Evolutionary conservation across 352 stramenopile species (phyloP).

Genomic region (Paralagenidium karlingii): DNA sequence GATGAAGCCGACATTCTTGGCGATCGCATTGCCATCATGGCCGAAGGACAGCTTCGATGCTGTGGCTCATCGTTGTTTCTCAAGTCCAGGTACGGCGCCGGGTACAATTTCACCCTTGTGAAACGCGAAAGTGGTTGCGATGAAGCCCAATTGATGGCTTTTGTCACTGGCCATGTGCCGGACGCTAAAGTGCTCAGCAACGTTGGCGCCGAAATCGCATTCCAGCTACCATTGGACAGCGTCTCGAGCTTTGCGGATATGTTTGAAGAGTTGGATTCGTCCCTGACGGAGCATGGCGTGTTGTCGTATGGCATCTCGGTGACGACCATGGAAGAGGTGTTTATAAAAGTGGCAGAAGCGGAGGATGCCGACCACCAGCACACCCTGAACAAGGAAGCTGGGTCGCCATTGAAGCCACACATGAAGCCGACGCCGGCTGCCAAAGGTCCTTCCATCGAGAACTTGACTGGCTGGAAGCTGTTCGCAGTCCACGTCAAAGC

Average conservation of each 20-base stretch:
- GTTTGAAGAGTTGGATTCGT: conserved; percentile 65
- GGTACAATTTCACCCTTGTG: conserved; percentile 57
- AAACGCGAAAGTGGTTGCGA: conserved; percentile 13
- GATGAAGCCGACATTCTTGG: conserved; percentile 41
- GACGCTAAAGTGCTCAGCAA: conserved; percentile 29
- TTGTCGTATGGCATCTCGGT: conserved; percentile 59
- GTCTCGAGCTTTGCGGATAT: conserved; percentile 42
- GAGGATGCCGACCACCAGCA: conserved; percentile 29
- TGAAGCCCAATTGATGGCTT: conserved; percentile 1
- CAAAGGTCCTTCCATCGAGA: no score
- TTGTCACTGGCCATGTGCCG: conserved; percentile 23
- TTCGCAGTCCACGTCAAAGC: conserved; percentile 74
- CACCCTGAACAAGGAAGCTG: conserved; percentile 42
- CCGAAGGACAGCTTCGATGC: conserved; percentile 47
- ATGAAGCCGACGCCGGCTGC: no score
- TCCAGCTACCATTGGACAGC: conserved; percentile 56
- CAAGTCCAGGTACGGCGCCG: conserved; percentile 67
- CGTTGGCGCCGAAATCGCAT: conserved; percentile 63
- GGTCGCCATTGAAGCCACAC: no score
- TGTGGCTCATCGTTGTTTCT: conserved; percentile 60
- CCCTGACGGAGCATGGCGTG: conserved; percentile 18
- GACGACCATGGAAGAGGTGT: conserved; percentile 85
- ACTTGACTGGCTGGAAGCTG: no score
- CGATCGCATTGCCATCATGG: conserved; percentile 66
- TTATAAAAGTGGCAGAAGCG: conserved; percentile 68